A percentile compares a stretch with the other conserved stretches of the same genome.
These are phyloP conservation scores for Musa beccarii DNA, from an alignment of 176 grass and related monocot species.

Conservation along the genomic window DNA sequence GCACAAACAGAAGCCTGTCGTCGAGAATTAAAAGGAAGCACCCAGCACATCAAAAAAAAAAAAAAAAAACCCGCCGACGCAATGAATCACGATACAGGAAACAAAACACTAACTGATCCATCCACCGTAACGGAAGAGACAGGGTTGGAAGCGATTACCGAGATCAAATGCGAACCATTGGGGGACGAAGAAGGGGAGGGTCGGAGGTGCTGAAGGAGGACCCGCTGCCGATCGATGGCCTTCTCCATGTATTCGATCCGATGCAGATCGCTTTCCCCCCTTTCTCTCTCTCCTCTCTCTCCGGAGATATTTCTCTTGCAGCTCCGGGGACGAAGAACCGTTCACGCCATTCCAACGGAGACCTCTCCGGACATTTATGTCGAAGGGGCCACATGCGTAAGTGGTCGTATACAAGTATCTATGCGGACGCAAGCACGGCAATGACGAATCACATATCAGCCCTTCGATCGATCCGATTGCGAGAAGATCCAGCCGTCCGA, in stretches of 20 bases:
- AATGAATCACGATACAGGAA: background rate
- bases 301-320: background rate
- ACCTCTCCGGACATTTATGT: too few relatives aligned
- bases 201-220: constrained; percentile 70
- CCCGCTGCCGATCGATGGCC: constrained; percentile 73
- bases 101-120: background rate
- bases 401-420: too few relatives aligned
- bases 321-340: background rate
- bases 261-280: background rate
- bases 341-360: background rate
- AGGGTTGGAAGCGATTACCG: constrained; percentile 9
- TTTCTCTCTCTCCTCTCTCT: background rate
- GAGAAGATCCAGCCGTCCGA: too few relatives aligned
- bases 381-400: too few relatives aligned
- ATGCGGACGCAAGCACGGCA: too few relatives aligned
- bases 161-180: constrained; percentile 6
- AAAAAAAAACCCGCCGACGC: too few relatives aligned
- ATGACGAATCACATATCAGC: too few relatives aligned
- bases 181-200: constrained; percentile 30
- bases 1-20: constrained; percentile 66
- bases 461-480: too few relatives aligned
- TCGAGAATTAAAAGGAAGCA: background rate
- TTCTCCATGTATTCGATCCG: constrained; percentile 59
- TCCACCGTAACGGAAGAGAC: background rate
- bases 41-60: background rate